Conservation (phyloP, 441 rosid species). For the Adansonia madagascariensis region DNA sequence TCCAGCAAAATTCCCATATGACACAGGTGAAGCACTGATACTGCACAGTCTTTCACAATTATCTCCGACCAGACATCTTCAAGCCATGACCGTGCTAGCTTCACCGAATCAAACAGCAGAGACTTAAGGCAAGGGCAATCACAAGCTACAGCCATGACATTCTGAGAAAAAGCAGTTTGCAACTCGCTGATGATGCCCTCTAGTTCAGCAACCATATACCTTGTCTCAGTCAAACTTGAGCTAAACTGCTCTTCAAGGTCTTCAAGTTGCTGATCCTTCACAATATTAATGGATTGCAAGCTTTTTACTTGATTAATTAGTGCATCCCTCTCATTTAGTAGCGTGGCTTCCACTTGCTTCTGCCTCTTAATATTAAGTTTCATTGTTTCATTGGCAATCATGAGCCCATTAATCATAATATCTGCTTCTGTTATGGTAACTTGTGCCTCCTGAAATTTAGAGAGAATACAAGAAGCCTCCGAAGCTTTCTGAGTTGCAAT, state of each 20-base stretch:
- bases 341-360: constrained; percentile 48
- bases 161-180: constrained; percentile 53
- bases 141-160: constrained; percentile 45
- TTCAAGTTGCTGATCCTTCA: constrained; percentile 61
- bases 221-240: constrained; percentile 61
- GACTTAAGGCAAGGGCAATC: constrained; percentile 59
- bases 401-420: constrained; percentile 74
- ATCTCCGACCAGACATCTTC: constrained; percentile 98
- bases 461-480: constrained; percentile 67
- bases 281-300: constrained; percentile 56
- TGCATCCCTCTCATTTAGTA: constrained; percentile 61
- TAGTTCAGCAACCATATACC: constrained; percentile 60
- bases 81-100: constrained; percentile 66
- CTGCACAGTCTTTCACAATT: constrained; percentile 86
- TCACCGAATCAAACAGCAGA: constrained; percentile 59
- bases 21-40: constrained; percentile 90
- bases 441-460: constrained; percentile 95
- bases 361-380: constrained; percentile 64
- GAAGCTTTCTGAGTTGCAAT: constrained; percentile 65
- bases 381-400: constrained; percentile 79
- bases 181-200: constrained; percentile 57
- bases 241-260: constrained; percentile 68
- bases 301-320: constrained; percentile 56
- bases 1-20: constrained; percentile 94
- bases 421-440: constrained; percentile 88